These are phyloP conservation scores for Beauveria rudraprayagi DNA, from an alignment of 2,329 filamentous ascomycete species.

Conservation along the genomic window DNA sequence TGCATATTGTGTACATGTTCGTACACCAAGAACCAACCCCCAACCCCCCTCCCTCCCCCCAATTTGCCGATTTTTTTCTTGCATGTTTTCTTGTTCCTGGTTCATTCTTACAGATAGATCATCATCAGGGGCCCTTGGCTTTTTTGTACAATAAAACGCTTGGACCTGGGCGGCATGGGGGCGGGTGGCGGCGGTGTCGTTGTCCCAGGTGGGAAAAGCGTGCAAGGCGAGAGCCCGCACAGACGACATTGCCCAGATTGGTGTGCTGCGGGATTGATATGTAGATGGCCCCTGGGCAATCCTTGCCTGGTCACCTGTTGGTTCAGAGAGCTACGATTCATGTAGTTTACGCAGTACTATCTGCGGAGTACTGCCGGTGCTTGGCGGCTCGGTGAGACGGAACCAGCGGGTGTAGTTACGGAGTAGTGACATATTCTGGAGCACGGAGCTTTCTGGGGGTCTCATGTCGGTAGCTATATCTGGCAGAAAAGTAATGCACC, in stretches of 20 bases:
- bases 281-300: too few relatives aligned
- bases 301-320: too few relatives aligned
- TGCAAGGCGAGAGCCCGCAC: slow-evolving; percentile 1
- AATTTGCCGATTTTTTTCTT: not conserved
- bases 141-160: not conserved
- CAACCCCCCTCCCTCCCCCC: too few relatives aligned
- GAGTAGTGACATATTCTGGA: not conserved
- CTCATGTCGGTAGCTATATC: not conserved
- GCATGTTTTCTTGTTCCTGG: not conserved
- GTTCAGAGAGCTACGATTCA: not conserved
- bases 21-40: too few relatives aligned
- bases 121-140: not conserved
- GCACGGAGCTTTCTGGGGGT: too few relatives aligned
- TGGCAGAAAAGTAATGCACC: not conserved
- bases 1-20: not conserved
- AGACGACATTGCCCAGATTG: not conserved
- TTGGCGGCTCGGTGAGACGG: not conserved
- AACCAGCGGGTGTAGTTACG: not conserved
- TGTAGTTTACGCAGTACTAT: not conserved
- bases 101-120: not conserved
- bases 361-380: not conserved
- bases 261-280: too few relatives aligned
- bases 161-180: slow-evolving; percentile 6
- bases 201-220: slow-evolving; percentile 3
- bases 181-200: slow-evolving; percentile 9